Base-by-base conservation (phyloP, 2,329 filamentous ascomycete genomes). In the Lomentospora prolificans region DNA sequence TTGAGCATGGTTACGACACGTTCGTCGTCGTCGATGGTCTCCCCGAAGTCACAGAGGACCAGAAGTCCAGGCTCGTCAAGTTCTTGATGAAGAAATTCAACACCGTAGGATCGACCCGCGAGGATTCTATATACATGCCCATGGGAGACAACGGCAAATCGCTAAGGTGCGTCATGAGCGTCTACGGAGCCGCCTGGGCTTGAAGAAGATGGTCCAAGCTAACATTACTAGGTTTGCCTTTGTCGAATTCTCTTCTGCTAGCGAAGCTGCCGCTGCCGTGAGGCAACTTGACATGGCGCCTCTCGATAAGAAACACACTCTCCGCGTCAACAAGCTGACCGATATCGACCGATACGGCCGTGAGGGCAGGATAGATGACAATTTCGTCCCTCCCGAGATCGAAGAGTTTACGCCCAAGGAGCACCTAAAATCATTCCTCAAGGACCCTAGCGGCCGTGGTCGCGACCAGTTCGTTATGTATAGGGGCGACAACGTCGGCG, bases 11-110 rank as follows among this genome's bases (percentile, higher is more conserved):
- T 58, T 87, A 96, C 65, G 94, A 99, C 70, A 87, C 90, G 61
- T 99, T 99, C 67, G 88, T 99, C 61, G 91, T 97, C 60, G 82
- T 97, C 69, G 94, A 99, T 72, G 94, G 94, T 62, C 83, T 99
- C 46, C 94, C 94, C 62, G 77, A 87, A 61, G 92, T 99, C 61
- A 89, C 79, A 58, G 89, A 91, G 70, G 92, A 94, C 52, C 91
- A 88, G 77, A 92, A 90, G 77, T 84, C 88, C 58, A 97, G 96
- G 79, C 84, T 99, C 59, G 79, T 96, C 72, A 97, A 97, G 75
- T 97, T 97, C 73, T 77, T 99, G 74, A 76, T 95, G 71, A 90
- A 91, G 76, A 96, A 95, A 78, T 78, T 99, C 65, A 91, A 87
- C 74, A 78, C 84, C 58, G 89, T 91, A 60, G 94, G 92, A 62